Evolutionary conservation across 352 stramenopile genomes (phyloP).

Genomic region (Phytopythium mirpurense): DNA sequence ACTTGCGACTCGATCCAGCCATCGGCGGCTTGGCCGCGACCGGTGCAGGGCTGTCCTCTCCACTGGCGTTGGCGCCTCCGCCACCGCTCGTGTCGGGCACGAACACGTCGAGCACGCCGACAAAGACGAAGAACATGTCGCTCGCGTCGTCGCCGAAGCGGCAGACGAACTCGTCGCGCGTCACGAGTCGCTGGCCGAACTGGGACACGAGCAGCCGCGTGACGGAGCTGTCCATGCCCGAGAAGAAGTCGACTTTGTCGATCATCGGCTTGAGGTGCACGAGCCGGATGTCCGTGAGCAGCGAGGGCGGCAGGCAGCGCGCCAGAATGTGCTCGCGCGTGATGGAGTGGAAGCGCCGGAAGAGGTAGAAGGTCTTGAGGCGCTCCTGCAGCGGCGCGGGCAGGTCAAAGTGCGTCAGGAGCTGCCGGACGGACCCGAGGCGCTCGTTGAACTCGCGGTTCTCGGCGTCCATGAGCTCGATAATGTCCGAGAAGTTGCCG

Average conservation of each 20-base stretch:
- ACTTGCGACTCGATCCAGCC: background rate
- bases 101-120: conserved; percentile 33
- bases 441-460: conserved; percentile 48
- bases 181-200: conserved; percentile 37
- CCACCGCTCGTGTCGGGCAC: too few relatives aligned
- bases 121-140: conserved; percentile 65
- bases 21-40: background rate
- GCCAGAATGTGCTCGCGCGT: conserved; percentile 42
- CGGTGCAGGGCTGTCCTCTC: too few relatives aligned
- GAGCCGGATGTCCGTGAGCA: conserved; percentile 49
- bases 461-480: conserved; percentile 37
- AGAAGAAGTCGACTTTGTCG: conserved; percentile 45
- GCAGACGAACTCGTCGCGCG: conserved; percentile 36
- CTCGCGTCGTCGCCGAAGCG: conserved; percentile 36
- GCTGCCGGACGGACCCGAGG: conserved; percentile 31
- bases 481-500: conserved; percentile 38
- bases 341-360: conserved; percentile 49
- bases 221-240: conserved; percentile 36
- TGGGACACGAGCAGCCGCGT: conserved; percentile 48
- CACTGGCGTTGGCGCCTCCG: too few relatives aligned
- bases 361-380: conserved; percentile 48
- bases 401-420: conserved; percentile 37
- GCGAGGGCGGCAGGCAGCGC: conserved; percentile 35
- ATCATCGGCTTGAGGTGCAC: conserved; percentile 49
- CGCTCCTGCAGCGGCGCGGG: conserved; percentile 24